Evolutionary conservation across 768 basidiomycete genomes (phyloP).

Genomic region (Melanogaster broomeanus): DNA sequence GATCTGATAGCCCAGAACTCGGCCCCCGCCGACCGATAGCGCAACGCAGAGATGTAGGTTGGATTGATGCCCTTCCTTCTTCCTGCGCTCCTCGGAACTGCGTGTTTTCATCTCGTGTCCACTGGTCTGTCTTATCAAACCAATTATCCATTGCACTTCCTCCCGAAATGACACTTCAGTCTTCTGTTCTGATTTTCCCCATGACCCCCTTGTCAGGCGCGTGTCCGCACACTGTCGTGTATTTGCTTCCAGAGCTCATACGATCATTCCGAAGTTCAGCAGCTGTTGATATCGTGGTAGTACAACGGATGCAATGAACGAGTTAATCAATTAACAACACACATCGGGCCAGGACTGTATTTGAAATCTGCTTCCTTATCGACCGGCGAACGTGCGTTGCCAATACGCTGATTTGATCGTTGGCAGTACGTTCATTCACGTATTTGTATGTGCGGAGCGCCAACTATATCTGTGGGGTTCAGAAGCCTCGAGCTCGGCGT

Average conservation of each 20-base stretch:
- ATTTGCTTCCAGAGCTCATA: neutral
- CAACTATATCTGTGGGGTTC: conserved; percentile 1
- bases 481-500: conserved; percentile 2
- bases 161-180: neutral
- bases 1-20: too few relatives aligned
- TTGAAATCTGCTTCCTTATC: conserved; percentile 5
- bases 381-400: conserved; percentile 2
- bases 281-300: conserved; percentile 6
- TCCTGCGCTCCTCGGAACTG: conserved; percentile 10
- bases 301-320: conserved; percentile 5
- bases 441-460: neutral
- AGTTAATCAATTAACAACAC: conserved; percentile 1
- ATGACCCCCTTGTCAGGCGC: conserved; percentile 6
- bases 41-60: neutral
- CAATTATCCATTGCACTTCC: conserved; percentile 3
- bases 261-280: conserved; percentile 19
- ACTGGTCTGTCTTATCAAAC: conserved; percentile 9
- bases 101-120: conserved; percentile 5
- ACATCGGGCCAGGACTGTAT: neutral
- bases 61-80: neutral
- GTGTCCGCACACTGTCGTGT: too few relatives aligned
- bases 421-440: conserved; percentile 1
- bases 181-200: conserved; percentile 1
- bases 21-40: neutral
- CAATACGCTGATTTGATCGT: conserved; percentile 1